Conservation (phyloP, 2,329 filamentous ascomycete species). For the Fonsecaea pedrosoi region DNA sequence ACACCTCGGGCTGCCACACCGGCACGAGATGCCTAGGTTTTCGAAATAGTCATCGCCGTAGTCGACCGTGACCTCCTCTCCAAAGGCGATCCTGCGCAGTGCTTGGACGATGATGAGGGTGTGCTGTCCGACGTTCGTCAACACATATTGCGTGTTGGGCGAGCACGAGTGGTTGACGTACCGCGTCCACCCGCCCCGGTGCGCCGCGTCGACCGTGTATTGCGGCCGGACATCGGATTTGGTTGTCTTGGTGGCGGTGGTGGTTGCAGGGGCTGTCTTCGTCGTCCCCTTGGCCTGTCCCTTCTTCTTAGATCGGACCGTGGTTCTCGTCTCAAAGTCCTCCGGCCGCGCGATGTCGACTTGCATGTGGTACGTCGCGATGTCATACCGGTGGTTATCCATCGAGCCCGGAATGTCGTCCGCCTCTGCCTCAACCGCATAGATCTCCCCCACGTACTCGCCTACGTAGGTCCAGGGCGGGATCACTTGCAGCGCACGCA, state of each 20-base stretch:
- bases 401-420: not conserved
- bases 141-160: slow-evolving; percentile 24
- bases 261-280: not conserved
- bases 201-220: slow-evolving; percentile 25
- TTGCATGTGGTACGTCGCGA: slow-evolving; percentile 10
- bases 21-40: slow-evolving; percentile 21
- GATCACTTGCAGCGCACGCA: slow-evolving; percentile 35
- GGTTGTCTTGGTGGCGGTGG: not conserved
- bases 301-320: not conserved
- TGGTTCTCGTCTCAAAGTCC: not conserved
- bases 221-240: not conserved
- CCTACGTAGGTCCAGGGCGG: slow-evolving; percentile 19
- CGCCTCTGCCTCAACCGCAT: slow-evolving; percentile 8
- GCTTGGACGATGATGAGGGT: slow-evolving; percentile 19
- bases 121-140: slow-evolving; percentile 22
- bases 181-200: slow-evolving; percentile 37
- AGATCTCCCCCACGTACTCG: slow-evolving; percentile 38
- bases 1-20: slow-evolving; percentile 26
- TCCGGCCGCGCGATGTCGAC: not conserved
- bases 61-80: slow-evolving; percentile 34
- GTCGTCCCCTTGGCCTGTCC: not conserved
- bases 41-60: slow-evolving; percentile 34
- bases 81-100: slow-evolving; percentile 24
- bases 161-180: slow-evolving; percentile 38
- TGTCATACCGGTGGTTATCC: not conserved